Evolutionary conservation across 257 asterid species (phyloP), one percentile per base, ranked within the genome.

Genomic region (Gynochthodes officinalis): DNA sequence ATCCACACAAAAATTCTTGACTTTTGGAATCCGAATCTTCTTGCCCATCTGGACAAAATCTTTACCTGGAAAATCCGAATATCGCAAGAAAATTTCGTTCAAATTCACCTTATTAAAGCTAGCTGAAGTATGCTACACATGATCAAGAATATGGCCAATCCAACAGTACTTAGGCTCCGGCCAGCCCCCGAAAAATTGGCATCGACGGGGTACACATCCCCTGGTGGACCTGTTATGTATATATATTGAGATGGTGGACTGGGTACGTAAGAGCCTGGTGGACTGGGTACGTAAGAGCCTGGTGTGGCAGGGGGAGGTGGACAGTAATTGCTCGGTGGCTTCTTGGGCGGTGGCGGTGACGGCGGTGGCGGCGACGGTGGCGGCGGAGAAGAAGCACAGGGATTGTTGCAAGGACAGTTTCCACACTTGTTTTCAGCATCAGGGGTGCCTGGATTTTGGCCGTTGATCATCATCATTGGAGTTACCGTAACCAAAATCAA

Each of bases 141-240:
- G 70, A 77, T 63, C 49, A 63, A 58, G 54, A 68, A 55, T 18
- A 57, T 14, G 68, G 78, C 23, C 53, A 79, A 67, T 73, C 83
- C 86, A 64, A 62, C 75, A 60, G 82, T 25, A 48, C 49, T 23
- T 15, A 70, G 72, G 19, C 75, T 28, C 70, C 32, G 40, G 28
- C 52, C 65, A 19, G 67, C 82, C 28, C 75, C 64, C 2, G 35
- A 21, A 44, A 25, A 50, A 35, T 37, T 4, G 9, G 23, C 69
- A 69, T 79, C 73, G 27, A 88, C 75, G 0, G 92, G 94, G 15
- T 90, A 90, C 44, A 90, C 54, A 46, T 69, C 70, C 37, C 97
- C 96, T 13, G 96, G 96, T 25, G 97, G 97, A 32, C 91, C 94
- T 21, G 86, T 83, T 71, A 86, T 60, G 81, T 86, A 91, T n/a